Base-by-base conservation (phyloP, 108 stramenopile species). In the Nitzschia inconspicua region DNA sequence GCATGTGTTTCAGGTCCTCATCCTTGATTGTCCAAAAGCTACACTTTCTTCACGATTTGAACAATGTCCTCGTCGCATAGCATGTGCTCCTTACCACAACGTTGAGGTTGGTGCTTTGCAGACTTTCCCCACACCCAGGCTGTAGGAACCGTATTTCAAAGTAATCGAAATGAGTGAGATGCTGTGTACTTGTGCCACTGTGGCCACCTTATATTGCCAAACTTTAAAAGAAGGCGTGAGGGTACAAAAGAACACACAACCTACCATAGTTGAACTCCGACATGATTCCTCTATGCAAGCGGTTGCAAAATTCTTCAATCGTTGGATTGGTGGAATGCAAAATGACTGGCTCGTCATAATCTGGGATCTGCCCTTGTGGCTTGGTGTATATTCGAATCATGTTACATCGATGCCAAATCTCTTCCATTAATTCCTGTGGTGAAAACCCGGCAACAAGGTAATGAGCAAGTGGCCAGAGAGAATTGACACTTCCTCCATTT, bases 41-140 rank as follows among this genome's bases (percentile, higher is more conserved):
- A 72, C 3, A 71, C 72, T 29, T 73, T 78, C 53, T 79, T 79
- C 20, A 73, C 73, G 39, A 79, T 72, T 57, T 73, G 72, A 13
- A 79, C 77, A 57, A 99, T 91, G 65, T 98, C 99, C 60, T 99
- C 99, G 64, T 98, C 98, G 57, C 63, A 54, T 8, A 99, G 79
- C 16, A 86, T 58, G 70, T 99, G 99, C 25, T 98, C 96, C 63
- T 92, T 97, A 13, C 98, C 98, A 44, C 93, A 94, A 20, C 93
- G 80, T 73, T 98, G 97, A 26, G 99, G 99, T 67, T 98, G 97
- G 73, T 98, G 97, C 68, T 97, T 95, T 37, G 96, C 97, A 36
- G 76, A 79, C 29, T 48, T 63, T 1, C 75, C 75, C 79, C 79
- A 80, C 11, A 99, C 98, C 85, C 94, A 95, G 1, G 98, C 97